A percentile compares a stretch with the other conserved stretches of the same genome.
phyloP scores from a whole-genome alignment of 331 rosid species.

The Malus hybrid region DNA sequence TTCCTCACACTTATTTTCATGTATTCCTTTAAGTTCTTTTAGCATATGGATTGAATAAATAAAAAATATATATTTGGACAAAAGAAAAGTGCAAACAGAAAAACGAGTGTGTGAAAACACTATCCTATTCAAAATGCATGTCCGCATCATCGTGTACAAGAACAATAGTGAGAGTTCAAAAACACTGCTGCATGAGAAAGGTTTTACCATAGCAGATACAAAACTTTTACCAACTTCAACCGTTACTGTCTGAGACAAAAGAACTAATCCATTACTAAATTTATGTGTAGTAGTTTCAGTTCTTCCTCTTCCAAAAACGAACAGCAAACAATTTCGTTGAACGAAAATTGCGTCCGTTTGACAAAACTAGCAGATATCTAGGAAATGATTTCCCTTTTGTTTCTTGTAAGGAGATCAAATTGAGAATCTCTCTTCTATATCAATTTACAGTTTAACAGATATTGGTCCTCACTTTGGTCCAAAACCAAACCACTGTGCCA shows the following conservation, averaged over 20 bases:
- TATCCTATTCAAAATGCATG: background rate
- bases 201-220: constrained; percentile 2
- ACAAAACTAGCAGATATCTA: constrained; percentile 8
- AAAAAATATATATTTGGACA: no score
- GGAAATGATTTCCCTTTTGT: background rate
- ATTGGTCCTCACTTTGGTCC: constrained; percentile 48
- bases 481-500: constrained; percentile 89
- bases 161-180: constrained; percentile 11
- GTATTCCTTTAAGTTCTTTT: no score
- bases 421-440: constrained; percentile 5
- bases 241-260: constrained; percentile 9
- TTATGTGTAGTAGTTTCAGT: background rate
- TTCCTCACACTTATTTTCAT: no score
- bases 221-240: background rate
- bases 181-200: background rate
- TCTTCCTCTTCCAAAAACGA: constrained; percentile 1
- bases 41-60: no score
- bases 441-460: constrained; percentile 3
- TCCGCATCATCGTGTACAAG: background rate
- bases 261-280: constrained; percentile 5
- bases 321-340: background rate
- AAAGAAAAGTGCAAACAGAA: no score
- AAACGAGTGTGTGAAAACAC: no score
- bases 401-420: background rate
- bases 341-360: background rate